Evolutionary conservation across 208 protist genomes (phyloP).

Genomic region (Angomonas deanei): DNA sequence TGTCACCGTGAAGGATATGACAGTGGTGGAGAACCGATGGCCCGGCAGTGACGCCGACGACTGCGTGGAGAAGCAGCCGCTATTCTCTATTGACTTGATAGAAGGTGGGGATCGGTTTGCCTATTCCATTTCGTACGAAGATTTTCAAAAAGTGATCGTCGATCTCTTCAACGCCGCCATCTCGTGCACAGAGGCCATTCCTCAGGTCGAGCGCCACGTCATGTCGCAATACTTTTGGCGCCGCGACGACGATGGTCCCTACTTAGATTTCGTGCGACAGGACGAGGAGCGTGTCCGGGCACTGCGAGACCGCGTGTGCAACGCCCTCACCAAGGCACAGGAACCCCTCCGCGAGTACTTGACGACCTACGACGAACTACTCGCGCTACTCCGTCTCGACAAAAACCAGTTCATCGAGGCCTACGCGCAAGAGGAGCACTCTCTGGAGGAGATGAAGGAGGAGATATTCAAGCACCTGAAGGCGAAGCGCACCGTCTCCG

Average conservation of each 20-base stretch:
- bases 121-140: constrained; percentile 81
- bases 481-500: constrained; percentile 83
- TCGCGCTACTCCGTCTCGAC: constrained; percentile 84
- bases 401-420: constrained; percentile 78
- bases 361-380: constrained; percentile 86
- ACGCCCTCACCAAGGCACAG: constrained; percentile 56
- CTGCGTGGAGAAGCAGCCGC: constrained; percentile 91
- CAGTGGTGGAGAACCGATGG: constrained; percentile 83
- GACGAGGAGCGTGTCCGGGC: constrained; percentile 78
- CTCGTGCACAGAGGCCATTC: constrained; percentile 81
- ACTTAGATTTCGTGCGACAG: constrained; percentile 83
- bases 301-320: constrained; percentile 65
- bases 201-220: constrained; percentile 91
- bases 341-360: constrained; percentile 85
- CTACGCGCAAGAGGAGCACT: constrained; percentile 82
- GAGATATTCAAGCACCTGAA: constrained; percentile 88
- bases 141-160: constrained; percentile 85
- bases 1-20: constrained; percentile 86
- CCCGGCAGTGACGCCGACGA: constrained; percentile 89
- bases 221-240: constrained; percentile 93
- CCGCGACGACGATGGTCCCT: constrained; percentile 86
- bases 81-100: constrained; percentile 89
- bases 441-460: constrained; percentile 88
- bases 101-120: constrained; percentile 78
- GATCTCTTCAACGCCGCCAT: constrained; percentile 88